phyloP scores from a whole-genome alignment of 768 basidiomycete species.

The Pleurotus giganteus region DNA sequence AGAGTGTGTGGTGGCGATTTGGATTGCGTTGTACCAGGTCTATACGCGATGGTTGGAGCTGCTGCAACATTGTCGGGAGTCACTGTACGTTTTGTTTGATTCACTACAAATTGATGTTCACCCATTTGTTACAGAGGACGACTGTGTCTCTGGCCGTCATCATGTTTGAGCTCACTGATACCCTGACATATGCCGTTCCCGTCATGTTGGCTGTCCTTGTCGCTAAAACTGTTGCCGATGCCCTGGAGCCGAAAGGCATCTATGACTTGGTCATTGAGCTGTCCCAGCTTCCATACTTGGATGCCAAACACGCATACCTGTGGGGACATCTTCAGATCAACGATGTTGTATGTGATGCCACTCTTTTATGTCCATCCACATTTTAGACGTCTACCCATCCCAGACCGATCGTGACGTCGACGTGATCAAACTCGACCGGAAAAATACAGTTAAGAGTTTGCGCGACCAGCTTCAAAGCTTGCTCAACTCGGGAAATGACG shows the following conservation, averaged over 20 bases:
- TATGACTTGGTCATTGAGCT: constrained; percentile 96
- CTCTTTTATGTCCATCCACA: neutral
- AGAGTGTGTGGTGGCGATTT: constrained; percentile 58
- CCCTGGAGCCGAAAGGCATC: constrained; percentile 89
- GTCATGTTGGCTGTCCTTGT: constrained; percentile 88
- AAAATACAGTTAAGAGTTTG: constrained; percentile 77
- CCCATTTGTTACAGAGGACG: constrained; percentile 51
- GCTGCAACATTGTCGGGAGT: constrained; percentile 95
- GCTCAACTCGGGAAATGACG: constrained; percentile 59
- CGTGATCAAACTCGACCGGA: constrained; percentile 65
- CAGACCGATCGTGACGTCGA: constrained; percentile 70
- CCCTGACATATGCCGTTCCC: constrained; percentile 87
- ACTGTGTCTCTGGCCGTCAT: constrained; percentile 96
- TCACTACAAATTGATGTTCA: neutral
- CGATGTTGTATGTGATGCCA: constrained; percentile 63
- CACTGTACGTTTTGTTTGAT: constrained; percentile 52
- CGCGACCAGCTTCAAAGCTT: constrained; percentile 65
- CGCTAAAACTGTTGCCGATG: constrained; percentile 88
- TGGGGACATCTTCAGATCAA: constrained; percentile 77
- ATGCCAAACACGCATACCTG: constrained; percentile 84
- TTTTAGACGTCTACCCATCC: constrained; percentile 7
- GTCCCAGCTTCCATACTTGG: constrained; percentile 87
- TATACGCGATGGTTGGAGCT: constrained; percentile 96
- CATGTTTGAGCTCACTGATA: constrained; percentile 92
- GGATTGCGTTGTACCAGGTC: constrained; percentile 83